Conservation (phyloP, 1,284 basidiomycete genomes). For the Heliocybe sulcata region DNA sequence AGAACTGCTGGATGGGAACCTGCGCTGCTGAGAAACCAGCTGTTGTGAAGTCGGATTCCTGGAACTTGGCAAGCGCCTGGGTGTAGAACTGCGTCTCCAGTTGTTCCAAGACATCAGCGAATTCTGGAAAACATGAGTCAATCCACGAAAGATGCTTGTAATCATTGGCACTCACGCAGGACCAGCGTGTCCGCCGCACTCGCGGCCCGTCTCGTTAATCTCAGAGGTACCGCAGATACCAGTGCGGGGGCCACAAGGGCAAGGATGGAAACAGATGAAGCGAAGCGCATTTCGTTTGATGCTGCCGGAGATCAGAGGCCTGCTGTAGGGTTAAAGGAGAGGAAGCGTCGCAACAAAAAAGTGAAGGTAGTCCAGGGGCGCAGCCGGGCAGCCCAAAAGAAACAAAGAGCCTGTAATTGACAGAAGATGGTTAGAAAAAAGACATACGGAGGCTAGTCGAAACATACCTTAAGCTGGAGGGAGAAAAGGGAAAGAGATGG, state of each 20-base stretch:
- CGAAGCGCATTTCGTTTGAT: slow-evolving; percentile 42
- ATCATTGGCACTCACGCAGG: slow-evolving; percentile 40
- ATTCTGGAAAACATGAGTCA: slow-evolving; percentile 38
- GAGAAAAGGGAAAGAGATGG: neutral
- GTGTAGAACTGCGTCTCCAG: slow-evolving; percentile 68
- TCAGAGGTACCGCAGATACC: slow-evolving; percentile 43
- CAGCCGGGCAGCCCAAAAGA: slow-evolving; percentile 60
- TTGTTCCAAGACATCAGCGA: slow-evolving; percentile 69
- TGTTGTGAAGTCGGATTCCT: slow-evolving; percentile 51
- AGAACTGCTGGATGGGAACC: slow-evolving; percentile 56
- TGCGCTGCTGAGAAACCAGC: slow-evolving; percentile 62
- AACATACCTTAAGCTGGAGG: slow-evolving; percentile 2
- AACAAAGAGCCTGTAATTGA: neutral
- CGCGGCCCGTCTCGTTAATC: slow-evolving; percentile 30
- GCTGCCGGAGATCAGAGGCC: slow-evolving; percentile 38
- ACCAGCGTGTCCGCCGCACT: slow-evolving; percentile 46
- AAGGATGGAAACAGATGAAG: slow-evolving; percentile 27
- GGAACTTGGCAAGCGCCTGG: slow-evolving; percentile 62
- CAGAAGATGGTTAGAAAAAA: neutral
- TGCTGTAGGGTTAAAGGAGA: slow-evolving; percentile 35
- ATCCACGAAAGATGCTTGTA: neutral
- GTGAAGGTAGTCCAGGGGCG: slow-evolving; percentile 49
- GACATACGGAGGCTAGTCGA: neutral
- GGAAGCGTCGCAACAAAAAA: slow-evolving; percentile 28
- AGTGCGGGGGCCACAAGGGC: slow-evolving; percentile 42